These are phyloP conservation scores for Mucor saturninus DNA, from an alignment of 371 early-diverging fungal genomes.

Conservation along the genomic window DNA sequence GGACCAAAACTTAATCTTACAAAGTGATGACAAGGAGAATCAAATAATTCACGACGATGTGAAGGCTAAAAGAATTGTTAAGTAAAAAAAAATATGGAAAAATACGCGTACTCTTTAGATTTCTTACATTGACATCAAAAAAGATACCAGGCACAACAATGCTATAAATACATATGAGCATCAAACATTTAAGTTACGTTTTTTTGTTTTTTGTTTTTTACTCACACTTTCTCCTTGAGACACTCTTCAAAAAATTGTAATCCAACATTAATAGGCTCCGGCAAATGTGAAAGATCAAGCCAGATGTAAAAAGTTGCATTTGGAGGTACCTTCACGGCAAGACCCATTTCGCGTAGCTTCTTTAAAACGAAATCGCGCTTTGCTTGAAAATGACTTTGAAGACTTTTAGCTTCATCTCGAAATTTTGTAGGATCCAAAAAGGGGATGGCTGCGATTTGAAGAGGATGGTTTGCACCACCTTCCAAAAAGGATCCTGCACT, in stretches of 20 bases:
- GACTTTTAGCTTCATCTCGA: constrained; percentile 42
- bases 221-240: constrained; percentile 56
- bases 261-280: constrained; percentile 54
- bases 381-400: constrained; percentile 50
- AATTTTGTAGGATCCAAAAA: constrained; percentile 47
- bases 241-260: constrained; percentile 59
- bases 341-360: constrained; percentile 38
- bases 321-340: constrained; percentile 44
- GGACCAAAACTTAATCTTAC: constrained; percentile 59
- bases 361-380: constrained; percentile 54
- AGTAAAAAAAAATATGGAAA: background rate
- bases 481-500: constrained; percentile 56
- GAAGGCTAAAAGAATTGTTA: constrained; percentile 38
- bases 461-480: constrained; percentile 58
- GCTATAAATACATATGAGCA: constrained; percentile 12
- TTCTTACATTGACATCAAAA: constrained; percentile 58
- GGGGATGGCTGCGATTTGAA: constrained; percentile 54
- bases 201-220: background rate
- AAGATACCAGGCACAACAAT: constrained; percentile 59
- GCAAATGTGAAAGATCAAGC: constrained; percentile 49
- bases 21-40: constrained; percentile 60
- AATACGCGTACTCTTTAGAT: background rate
- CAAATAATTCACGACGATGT: constrained; percentile 56
- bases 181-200: background rate
- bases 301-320: constrained; percentile 60